Conservation (phyloP, 371 early-diverging fungal species). For the Gilbertella persicaria region DNA sequence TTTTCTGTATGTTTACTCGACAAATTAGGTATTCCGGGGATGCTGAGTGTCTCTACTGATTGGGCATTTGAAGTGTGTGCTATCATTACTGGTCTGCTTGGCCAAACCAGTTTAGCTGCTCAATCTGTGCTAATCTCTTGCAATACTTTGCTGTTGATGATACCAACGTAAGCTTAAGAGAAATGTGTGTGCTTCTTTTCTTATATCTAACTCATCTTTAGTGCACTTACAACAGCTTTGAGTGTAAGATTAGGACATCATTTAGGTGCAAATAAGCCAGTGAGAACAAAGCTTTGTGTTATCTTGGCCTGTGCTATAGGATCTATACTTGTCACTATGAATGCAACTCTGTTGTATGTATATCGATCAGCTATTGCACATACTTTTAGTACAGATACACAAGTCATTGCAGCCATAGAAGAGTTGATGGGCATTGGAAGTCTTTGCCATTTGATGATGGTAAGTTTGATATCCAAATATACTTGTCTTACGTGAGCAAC, state of each 20-base stretch:
- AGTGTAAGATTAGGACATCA: conserved; percentile 45
- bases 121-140: conserved; percentile 40
- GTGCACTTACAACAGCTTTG: conserved; percentile 34
- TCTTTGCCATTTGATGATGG: conserved; percentile 66
- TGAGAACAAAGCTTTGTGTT: conserved; percentile 27
- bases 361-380: conserved; percentile 27
- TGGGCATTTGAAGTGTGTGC: conserved; percentile 57
- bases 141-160: conserved; percentile 37
- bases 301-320: conserved; percentile 20
- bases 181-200: neutral
- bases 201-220: too few species aligned
- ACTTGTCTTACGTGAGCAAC: neutral
- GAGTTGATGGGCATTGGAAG: conserved; percentile 77
- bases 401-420: conserved; percentile 40
- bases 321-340: conserved; percentile 14
- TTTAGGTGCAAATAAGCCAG: conserved; percentile 35
- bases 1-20: neutral
- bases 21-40: conserved; percentile 42
- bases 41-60: conserved; percentile 48
- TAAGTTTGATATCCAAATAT: conserved; percentile 8
- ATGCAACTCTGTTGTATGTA: conserved; percentile 26
- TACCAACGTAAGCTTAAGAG: conserved; percentile 29
- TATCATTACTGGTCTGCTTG: conserved; percentile 42
- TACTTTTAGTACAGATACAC: conserved; percentile 50
- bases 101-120: conserved; percentile 44